Base-by-base conservation (phyloP, 169 alveolate genomes). In the Theileria luwenshuni region DNA sequence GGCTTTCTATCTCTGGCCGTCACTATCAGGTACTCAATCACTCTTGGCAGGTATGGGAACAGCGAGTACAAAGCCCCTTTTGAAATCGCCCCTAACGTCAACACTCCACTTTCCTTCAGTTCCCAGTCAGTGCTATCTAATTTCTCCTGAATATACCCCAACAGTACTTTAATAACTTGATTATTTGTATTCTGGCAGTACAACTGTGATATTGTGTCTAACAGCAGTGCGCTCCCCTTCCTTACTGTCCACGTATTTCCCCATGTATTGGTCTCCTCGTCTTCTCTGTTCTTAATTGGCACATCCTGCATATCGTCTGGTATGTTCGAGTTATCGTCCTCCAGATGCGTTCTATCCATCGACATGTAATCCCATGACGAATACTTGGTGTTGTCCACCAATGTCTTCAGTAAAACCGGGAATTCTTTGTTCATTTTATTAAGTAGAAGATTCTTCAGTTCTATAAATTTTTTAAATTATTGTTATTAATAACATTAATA, bases 81-180 rank as follows among this genome's bases (percentile, higher is more conserved):
- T 25, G 97, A 96, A 45, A 94, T 92, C 41, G 98, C 98, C n/a
- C 97, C 96, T 41, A 94, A 85, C 2, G 92, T 85, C 51, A 94
- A 74, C n/a, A 94, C 95, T 30, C 96, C 97, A 33, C 94, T 80
- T 68, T 94, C 98, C 65, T 84, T 85, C 19, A 73, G 86, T 52
- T 93, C 96, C 98, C 98, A 94, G 69, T 90, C 88, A 1, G 41
- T 51, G 60, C 72, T 85, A 63, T 83, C 92, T 83, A 89, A 91
- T 56, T 91, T 86, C 59, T 84, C 87, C 69, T 86, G 85, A 2
- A 79, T 79, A 32, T 30, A 62, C 60, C 90, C 94, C 15, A 94
- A 90, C 77, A 87, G 68, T n/a, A 93, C 91, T 63, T 88, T 69
- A 30, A 92, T 70, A 19, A 75, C 88, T 41, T 84, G 91, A 62